A percentile compares a stretch with the other conserved stretches of the same genome.
Conservation (phyloP, 192 early-diverging fungal species). For the Backusella macrospora region DNA sequence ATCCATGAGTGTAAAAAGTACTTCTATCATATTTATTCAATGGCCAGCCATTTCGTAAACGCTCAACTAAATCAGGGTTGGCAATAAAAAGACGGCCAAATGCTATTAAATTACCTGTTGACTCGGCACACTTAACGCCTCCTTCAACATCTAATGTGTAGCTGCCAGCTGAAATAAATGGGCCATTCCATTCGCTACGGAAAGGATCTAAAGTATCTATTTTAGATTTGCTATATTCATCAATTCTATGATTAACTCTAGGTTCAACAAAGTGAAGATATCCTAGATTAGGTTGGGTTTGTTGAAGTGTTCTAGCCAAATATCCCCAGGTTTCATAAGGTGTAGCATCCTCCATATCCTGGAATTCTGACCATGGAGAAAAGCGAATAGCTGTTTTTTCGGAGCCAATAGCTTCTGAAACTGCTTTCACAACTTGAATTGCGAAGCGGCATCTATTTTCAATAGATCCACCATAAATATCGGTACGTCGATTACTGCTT, state of each 20-base stretch:
- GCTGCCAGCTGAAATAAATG: slow-evolving; percentile 30
- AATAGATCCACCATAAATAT: slow-evolving; percentile 26
- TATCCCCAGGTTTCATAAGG: slow-evolving; percentile 31
- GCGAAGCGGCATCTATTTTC: slow-evolving; percentile 28
- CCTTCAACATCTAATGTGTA: slow-evolving; percentile 20
- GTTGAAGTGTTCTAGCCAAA: slow-evolving; percentile 19
- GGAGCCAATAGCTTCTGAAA: slow-evolving; percentile 25
- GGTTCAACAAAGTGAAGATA: slow-evolving; percentile 39
- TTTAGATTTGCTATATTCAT: not conserved
- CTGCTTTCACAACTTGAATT: slow-evolving; percentile 24
- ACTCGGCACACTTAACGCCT: slow-evolving; percentile 20
- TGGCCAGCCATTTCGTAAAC: slow-evolving; percentile 24
- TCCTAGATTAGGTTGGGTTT: slow-evolving; percentile 25
- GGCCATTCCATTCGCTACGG: slow-evolving; percentile 11
- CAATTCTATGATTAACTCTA: slow-evolving; percentile 12
- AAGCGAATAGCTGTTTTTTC: slow-evolving; percentile 38
- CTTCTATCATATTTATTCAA: slow-evolving; percentile 37
- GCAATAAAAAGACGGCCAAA: slow-evolving; percentile 41
- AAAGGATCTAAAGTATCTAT: slow-evolving; percentile 16
- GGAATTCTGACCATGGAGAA: slow-evolving; percentile 36
- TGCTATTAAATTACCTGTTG: slow-evolving; percentile 30
- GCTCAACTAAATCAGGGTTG: slow-evolving; percentile 40
- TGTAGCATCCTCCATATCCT: slow-evolving; percentile 35
- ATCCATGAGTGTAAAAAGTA: slow-evolving; percentile 27
- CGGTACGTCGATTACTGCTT: slow-evolving; percentile 76